Conservation (phyloP, 2,329 filamentous ascomycete species). For the Ceratocystis colombiana region DNA sequence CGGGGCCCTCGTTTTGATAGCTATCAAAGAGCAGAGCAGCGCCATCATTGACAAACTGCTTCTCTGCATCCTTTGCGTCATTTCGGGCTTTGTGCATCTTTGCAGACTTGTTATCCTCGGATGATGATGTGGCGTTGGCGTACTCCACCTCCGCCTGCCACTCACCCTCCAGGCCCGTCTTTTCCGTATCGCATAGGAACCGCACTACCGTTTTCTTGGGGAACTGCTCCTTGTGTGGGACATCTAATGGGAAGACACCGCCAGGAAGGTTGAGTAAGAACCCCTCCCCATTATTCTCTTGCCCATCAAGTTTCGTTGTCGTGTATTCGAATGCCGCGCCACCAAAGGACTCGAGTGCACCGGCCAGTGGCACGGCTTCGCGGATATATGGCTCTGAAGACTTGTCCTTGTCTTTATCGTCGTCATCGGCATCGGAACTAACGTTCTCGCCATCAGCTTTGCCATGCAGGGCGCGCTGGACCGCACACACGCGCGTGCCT, state of each 20-base stretch:
- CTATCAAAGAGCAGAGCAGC: slow-evolving; percentile 65
- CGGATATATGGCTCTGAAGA: slow-evolving; percentile 37
- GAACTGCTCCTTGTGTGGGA: slow-evolving; percentile 39
- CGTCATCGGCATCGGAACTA: not conserved
- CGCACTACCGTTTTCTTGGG: slow-evolving; percentile 71
- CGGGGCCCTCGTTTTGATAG: slow-evolving; percentile 53
- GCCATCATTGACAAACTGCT: slow-evolving; percentile 44
- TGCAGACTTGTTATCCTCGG: not conserved
- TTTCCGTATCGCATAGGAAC: slow-evolving; percentile 66
- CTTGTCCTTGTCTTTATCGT: slow-evolving; percentile 3
- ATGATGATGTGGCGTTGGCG: slow-evolving; percentile 27
- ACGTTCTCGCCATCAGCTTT: slow-evolving; percentile 37
- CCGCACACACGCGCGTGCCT: slow-evolving; percentile 67
- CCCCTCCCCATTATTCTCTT: slow-evolving; percentile 60
- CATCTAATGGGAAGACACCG: slow-evolving; percentile 46
- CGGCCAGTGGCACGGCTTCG: slow-evolving; percentile 62
- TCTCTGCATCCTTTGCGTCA: slow-evolving; percentile 35
- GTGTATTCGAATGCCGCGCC: slow-evolving; percentile 54
- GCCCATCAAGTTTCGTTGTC: slow-evolving; percentile 55
- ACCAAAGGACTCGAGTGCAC: slow-evolving; percentile 51
- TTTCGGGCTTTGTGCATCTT: slow-evolving; percentile 33
- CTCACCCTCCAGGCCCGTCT: slow-evolving; percentile 64
- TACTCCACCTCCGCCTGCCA: slow-evolving; percentile 49
- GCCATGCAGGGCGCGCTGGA: slow-evolving; percentile 47
- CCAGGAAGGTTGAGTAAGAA: slow-evolving; percentile 57